phyloP scores from a whole-genome alignment of 306 rosid species.

The Casuarina equisetifolia region DNA sequence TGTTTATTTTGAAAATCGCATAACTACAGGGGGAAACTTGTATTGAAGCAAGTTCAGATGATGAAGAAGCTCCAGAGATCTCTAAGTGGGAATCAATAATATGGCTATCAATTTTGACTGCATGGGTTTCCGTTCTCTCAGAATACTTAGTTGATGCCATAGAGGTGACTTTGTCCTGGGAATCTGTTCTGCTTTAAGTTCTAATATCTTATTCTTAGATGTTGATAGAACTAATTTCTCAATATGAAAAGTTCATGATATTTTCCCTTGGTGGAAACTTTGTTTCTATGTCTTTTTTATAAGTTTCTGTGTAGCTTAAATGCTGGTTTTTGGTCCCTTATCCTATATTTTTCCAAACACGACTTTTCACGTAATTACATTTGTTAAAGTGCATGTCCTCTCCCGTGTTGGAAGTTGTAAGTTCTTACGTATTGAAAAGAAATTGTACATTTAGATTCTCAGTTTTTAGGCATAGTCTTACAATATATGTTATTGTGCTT shows the following conservation, averaged over 20 bases:
- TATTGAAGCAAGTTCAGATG: slow-evolving; percentile 39
- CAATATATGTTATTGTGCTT: neutral
- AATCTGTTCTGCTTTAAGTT: slow-evolving; percentile 7
- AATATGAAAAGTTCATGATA: neutral
- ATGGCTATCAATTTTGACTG: slow-evolving; percentile 77
- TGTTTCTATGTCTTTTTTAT: neutral
- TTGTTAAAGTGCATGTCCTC: neutral
- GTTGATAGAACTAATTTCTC: neutral
- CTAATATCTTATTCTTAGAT: neutral
- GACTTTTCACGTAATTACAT: neutral
- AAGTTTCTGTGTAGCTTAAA: neutral
- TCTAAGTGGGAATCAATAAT: slow-evolving; percentile 82
- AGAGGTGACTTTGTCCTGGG: slow-evolving; percentile 46
- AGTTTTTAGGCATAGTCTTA: neutral
- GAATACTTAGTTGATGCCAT: slow-evolving; percentile 74
- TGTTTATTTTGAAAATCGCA: slow-evolving; percentile 9
- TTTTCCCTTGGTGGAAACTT: neutral
- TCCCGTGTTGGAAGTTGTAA: neutral
- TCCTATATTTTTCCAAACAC: neutral
- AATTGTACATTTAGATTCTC: neutral
- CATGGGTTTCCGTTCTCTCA: slow-evolving; percentile 67
- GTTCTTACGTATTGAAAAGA: neutral
- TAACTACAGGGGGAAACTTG: slow-evolving; percentile 59
- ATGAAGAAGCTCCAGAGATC: slow-evolving; percentile 66
- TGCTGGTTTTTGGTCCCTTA: neutral